phyloP scores from a whole-genome alignment of 805 yeast genomes.

The Hanseniaspora taiwanica region DNA sequence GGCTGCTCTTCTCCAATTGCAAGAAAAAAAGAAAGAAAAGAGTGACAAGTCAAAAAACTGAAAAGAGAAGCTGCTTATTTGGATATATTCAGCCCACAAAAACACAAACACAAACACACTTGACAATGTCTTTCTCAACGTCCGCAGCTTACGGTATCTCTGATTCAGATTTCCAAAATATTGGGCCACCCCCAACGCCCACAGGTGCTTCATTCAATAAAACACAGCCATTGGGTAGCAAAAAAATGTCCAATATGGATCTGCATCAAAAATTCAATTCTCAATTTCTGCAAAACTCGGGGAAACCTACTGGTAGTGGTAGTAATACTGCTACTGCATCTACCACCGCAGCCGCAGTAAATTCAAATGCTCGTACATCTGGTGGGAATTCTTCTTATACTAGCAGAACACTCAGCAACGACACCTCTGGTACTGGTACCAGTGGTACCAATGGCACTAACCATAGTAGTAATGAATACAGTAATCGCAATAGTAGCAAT shows the following conservation, averaged over 20 bases:
- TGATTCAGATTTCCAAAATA: slow-evolving; percentile 36
- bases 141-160: slow-evolving; percentile 32
- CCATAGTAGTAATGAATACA: not conserved
- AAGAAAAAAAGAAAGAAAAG: no score
- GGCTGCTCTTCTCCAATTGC: no score
- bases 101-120: no score
- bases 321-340: slow-evolving; percentile 19
- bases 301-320: no score
- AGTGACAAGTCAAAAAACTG: no score
- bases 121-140: slow-evolving; percentile 30
- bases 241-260: slow-evolving; percentile 22
- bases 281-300: slow-evolving; percentile 11
- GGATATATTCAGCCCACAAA: no score
- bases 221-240: slow-evolving; percentile 23
- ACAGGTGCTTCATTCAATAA: slow-evolving; percentile 26
- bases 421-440: not conserved
- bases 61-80: no score
- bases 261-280: slow-evolving; percentile 7
- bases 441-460: not conserved
- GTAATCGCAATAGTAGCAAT: not conserved
- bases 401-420: no score
- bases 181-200: slow-evolving; percentile 45
- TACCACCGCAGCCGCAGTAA: slow-evolving; percentile 21
- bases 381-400: not conserved
- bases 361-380: slow-evolving; percentile 2